Percentiles rank a stretch among this genome's conserved stretches.
Conservation (phyloP, 129 eudicot species). For the Cynara cardunculus region DNA sequence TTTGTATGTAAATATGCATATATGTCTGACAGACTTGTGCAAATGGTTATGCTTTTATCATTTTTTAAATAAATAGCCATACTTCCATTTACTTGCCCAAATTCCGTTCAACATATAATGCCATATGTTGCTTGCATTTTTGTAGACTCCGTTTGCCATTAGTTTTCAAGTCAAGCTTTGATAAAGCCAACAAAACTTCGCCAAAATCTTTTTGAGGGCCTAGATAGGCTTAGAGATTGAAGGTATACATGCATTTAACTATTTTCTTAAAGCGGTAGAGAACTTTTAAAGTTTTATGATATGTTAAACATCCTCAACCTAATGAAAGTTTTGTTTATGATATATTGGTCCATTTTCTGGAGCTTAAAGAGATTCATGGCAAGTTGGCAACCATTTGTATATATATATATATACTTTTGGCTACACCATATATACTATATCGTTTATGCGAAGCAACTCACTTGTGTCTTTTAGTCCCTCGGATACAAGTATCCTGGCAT, state of each 20-base stretch:
- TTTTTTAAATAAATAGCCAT: no score
- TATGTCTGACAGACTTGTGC: conserved; percentile 6
- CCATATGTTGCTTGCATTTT: conserved; percentile 14
- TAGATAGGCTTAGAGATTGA: conserved; percentile 77
- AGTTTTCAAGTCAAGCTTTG: conserved; percentile 91
- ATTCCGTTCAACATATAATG: conserved; percentile 20
- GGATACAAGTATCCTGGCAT: background rate
- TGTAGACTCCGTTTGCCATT: conserved; percentile 72
- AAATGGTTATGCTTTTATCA: no score
- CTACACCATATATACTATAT: background rate
- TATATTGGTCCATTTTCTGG: background rate
- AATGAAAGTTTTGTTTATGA: background rate
- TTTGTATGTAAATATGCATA: background rate
- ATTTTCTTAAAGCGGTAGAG: background rate
- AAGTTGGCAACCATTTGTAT: no score
- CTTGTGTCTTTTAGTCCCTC: background rate
- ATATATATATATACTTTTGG: no score
- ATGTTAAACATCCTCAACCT: background rate
- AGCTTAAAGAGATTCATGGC: background rate
- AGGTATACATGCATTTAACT: conserved; percentile 41
- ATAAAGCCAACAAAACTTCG: conserved; percentile 95
- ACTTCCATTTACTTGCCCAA: no score
- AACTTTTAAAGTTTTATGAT: background rate
- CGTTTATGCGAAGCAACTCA: background rate
- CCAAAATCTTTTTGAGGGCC: conserved; percentile 98